A percentile compares a stretch with the other conserved stretches of the same genome.
Evolutionary conservation across 352 stramenopile genomes (phyloP).

Genomic region (Pythium oligandrum): DNA sequence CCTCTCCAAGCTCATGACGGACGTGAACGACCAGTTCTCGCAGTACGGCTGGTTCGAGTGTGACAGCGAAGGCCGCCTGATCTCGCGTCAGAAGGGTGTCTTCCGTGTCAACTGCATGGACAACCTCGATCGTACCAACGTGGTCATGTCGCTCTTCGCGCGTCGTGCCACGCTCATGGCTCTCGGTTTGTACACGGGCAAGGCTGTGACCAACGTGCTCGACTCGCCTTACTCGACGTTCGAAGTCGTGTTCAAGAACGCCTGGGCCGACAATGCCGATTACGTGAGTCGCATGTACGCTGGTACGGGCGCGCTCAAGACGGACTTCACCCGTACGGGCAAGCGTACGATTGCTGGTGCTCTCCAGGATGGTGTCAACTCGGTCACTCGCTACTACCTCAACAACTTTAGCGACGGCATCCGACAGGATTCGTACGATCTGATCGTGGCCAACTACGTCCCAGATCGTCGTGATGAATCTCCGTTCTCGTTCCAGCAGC

Average conservation of each 20-base stretch:
- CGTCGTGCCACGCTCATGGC: constrained; percentile 77
- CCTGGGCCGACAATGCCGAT: constrained; percentile 96
- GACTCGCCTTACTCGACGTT: constrained; percentile 57
- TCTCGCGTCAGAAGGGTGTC: constrained; percentile 87
- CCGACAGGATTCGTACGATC: constrained; percentile 91
- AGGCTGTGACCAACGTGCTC: constrained; percentile 29
- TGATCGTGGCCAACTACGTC: constrained; percentile 80
- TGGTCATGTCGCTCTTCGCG: constrained; percentile 95
- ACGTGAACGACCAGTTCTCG: constrained; percentile 62
- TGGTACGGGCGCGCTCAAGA: constrained; percentile 92
- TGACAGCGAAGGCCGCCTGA: constrained; percentile 44
- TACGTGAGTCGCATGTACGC: constrained; percentile 92
- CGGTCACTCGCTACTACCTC: constrained; percentile 92
- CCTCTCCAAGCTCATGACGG: constrained; percentile 81
- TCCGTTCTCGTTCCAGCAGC: constrained; percentile 80
- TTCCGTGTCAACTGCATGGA: constrained; percentile 98
- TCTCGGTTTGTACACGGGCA: constrained; percentile 37
- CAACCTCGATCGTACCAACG: constrained; percentile 96
- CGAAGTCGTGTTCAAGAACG: constrained; percentile 74
- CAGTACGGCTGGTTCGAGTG: constrained; percentile 72
- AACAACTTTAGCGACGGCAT: constrained; percentile 95
- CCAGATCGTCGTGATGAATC: constrained; percentile 77
- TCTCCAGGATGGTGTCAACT: constrained; percentile 94
- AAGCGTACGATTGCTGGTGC: constrained; percentile 87
- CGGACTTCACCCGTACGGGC: constrained; percentile 94